Conservation (phyloP, 2,329 filamentous ascomycete genomes). For the Nemania sp. region DNA sequence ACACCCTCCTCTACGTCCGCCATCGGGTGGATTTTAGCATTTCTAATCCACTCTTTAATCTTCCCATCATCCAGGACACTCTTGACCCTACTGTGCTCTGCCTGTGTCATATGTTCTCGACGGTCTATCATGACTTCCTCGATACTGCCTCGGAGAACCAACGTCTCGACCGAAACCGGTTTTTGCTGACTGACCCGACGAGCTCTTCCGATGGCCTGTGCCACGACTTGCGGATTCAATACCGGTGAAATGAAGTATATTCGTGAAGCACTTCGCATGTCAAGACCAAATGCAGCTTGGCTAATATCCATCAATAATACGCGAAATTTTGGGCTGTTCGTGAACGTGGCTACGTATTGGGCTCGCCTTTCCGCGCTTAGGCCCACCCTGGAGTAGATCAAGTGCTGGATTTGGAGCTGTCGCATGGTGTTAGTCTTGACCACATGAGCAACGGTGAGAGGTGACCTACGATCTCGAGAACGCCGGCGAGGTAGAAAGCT, state of each 20-base stretch:
- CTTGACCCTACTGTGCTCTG: constrained; percentile 61
- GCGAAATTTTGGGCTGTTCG: constrained; percentile 66
- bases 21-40: constrained; percentile 51
- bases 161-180: constrained; percentile 81
- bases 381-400: constrained; percentile 68
- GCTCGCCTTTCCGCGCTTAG: constrained; percentile 66
- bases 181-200: constrained; percentile 84
- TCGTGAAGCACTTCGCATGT: constrained; percentile 79
- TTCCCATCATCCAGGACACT: constrained; percentile 61
- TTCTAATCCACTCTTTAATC: constrained; percentile 64
- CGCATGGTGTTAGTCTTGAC: constrained; percentile 14
- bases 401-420: constrained; percentile 60
- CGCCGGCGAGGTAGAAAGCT: constrained; percentile 83
- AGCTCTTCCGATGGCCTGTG: constrained; percentile 88
- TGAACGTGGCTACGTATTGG: constrained; percentile 80
- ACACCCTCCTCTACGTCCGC: constrained; percentile 40
- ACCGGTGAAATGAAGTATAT: constrained; percentile 91
- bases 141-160: constrained; percentile 78
- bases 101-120: constrained; percentile 73
- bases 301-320: constrained; percentile 91
- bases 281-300: constrained; percentile 85
- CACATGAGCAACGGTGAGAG: not conserved
- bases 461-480: constrained; percentile 69
- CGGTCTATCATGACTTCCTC: constrained; percentile 83
- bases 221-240: constrained; percentile 81